phyloP scores from a whole-genome alignment of 2,329 filamentous ascomycete genomes.

The Chaetomium strumarium region DNA sequence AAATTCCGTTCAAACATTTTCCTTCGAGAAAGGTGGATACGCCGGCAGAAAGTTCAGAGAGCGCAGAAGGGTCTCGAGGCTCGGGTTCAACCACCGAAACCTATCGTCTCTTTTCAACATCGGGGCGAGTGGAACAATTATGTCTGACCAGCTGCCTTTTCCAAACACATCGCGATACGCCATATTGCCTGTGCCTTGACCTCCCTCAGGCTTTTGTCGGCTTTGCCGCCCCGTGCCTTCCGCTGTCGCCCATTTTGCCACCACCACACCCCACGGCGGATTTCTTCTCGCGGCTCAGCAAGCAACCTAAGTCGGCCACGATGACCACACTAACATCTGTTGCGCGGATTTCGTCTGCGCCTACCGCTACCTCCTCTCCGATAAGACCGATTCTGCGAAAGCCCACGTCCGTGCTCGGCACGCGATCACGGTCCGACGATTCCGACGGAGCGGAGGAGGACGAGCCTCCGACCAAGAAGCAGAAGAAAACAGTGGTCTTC shows the following conservation, averaged over 20 bases:
- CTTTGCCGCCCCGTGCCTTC: not conserved
- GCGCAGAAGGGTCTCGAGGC: not conserved
- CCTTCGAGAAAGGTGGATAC: conserved; percentile 5
- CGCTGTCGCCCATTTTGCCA: not conserved
- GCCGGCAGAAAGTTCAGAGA: conserved; percentile 7
- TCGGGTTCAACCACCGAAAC: conserved; percentile 1
- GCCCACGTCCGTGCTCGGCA: conserved; percentile 40
- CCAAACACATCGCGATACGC: conserved; percentile 4
- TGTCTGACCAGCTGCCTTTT: conserved; percentile 9
- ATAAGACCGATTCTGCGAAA: conserved; percentile 50
- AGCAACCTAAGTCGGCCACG: not conserved
- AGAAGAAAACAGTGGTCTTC: conserved; percentile 51
- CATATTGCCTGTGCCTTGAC: conserved; percentile 1
- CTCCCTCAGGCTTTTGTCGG: not conserved
- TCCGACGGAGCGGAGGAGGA: conserved; percentile 37
- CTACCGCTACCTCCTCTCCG: conserved; percentile 31
- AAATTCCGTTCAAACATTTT: conserved; percentile 7
- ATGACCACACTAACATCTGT: conserved; percentile 35
- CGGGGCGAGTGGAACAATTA: conserved; percentile 7
- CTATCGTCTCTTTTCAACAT: not conserved
- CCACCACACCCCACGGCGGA: not conserved
- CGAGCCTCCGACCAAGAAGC: conserved; percentile 42
- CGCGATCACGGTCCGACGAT: conserved; percentile 34
- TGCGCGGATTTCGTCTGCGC: conserved; percentile 15
- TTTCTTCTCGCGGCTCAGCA: not conserved